phyloP scores from a whole-genome alignment of 129 eudicot species.

The Chrysanthemum lavandulifolium region DNA sequence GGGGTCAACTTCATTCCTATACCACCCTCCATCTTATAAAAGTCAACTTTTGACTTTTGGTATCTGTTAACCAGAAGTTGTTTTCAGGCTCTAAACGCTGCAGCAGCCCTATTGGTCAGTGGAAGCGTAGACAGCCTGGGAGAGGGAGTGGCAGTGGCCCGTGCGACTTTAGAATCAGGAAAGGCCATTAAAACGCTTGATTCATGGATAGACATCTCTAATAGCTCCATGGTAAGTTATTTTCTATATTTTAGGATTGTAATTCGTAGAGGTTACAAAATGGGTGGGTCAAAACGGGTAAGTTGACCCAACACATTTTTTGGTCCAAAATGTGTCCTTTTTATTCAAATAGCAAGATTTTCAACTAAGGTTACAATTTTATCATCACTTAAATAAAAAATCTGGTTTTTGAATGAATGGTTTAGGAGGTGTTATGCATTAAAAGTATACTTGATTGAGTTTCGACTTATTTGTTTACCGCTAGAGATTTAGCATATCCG shows the following conservation, averaged over 20 bases:
- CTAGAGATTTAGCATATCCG: background rate
- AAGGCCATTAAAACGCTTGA: constrained; percentile 70
- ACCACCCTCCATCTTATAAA: background rate
- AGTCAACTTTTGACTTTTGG: constrained; percentile 1
- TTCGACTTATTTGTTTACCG: background rate
- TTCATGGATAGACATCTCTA: constrained; percentile 60
- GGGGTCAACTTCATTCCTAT: background rate
- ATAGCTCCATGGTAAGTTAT: constrained; percentile 33
- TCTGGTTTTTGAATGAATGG: no score
- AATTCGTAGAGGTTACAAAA: background rate
- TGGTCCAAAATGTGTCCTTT: background rate
- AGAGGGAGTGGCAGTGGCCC: constrained; percentile 79
- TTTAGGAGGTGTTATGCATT: no score
- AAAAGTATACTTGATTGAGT: background rate
- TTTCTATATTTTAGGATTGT: background rate
- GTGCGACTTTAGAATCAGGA: constrained; percentile 67
- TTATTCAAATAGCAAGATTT: background rate
- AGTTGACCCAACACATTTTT: background rate
- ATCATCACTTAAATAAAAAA: background rate
- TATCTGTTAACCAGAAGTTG: background rate
- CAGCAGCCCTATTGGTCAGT: constrained; percentile 78
- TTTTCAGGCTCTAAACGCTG: constrained; percentile 80
- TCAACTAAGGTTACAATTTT: background rate
- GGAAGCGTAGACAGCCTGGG: constrained; percentile 57
- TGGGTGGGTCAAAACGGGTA: background rate